Conservation (phyloP, 331 rosid species). For the Saraca asoca region DNA sequence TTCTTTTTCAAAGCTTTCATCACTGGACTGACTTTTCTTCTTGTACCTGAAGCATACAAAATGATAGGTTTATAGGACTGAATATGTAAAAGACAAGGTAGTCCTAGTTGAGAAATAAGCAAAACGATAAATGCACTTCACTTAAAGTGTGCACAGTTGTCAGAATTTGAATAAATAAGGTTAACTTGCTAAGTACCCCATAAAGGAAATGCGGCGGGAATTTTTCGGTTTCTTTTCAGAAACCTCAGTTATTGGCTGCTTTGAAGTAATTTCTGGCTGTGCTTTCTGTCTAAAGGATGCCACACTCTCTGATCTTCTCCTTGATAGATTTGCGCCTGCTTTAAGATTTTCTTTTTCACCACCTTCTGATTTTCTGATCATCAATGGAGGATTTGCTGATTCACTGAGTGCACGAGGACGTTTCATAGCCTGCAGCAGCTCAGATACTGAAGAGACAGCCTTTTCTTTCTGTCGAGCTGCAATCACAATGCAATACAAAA, state of each 20-base stretch:
- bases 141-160: too few species aligned
- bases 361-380: conserved; percentile 54
- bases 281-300: conserved; percentile 54
- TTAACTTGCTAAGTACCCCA: conserved; percentile 54
- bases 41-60: conserved; percentile 47
- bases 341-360: conserved; percentile 35
- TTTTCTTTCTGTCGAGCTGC: conserved; percentile 93
- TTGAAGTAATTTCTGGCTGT: conserved; percentile 40
- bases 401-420: conserved; percentile 89
- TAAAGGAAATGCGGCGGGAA: conserved; percentile 67
- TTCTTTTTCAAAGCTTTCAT: neutral
- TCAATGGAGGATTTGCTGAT: conserved; percentile 59
- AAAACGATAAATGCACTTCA: too few species aligned
- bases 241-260: conserved; percentile 67
- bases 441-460: conserved; percentile 69
- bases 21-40: conserved; percentile 53
- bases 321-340: conserved; percentile 23
- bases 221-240: conserved; percentile 72
- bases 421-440: conserved; percentile 73
- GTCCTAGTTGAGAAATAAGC: too few species aligned
- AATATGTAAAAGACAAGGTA: too few species aligned
- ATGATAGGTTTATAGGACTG: too few species aligned
- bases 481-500: conserved; percentile 13
- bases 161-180: too few species aligned
- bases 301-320: conserved; percentile 72